Percentiles rank a stretch among this genome's conserved stretches.
phyloP scores from a whole-genome alignment of 768 basidiomycete species.

The Russula compacta region DNA sequence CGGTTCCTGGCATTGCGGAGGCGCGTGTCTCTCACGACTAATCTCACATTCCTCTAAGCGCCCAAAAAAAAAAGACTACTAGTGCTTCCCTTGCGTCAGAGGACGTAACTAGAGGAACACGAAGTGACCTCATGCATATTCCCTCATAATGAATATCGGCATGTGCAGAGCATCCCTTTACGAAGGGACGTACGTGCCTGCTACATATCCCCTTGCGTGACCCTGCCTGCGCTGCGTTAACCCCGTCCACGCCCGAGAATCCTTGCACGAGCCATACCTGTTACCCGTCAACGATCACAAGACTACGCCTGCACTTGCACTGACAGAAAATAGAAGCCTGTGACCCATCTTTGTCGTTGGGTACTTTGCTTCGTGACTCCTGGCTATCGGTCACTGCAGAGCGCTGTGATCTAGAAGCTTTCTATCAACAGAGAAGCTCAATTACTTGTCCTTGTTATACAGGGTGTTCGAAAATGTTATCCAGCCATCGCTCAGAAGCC shows the following conservation, averaged over 20 bases:
- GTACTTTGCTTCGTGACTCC: neutral
- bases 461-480: neutral
- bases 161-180: neutral
- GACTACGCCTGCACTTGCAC: neutral
- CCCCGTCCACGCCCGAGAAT: neutral
- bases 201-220: neutral
- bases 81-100: conserved; percentile 5
- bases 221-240: neutral
- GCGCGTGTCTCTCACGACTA: neutral
- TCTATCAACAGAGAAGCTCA: neutral
- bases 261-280: neutral
- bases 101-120: conserved; percentile 10
- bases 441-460: neutral
- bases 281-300: conserved; percentile 5
- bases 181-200: neutral
- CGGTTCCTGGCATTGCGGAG: neutral
- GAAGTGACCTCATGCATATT: conserved; percentile 7
- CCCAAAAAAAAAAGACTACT: neutral
- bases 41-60: neutral
- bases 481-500: neutral
- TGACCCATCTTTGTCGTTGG: neutral
- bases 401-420: neutral
- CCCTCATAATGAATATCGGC: neutral
- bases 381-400: neutral
- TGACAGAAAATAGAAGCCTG: neutral